Evolutionary conservation across 148 eudicot genomes (phyloP).

Genomic region (Silene latifolia): DNA sequence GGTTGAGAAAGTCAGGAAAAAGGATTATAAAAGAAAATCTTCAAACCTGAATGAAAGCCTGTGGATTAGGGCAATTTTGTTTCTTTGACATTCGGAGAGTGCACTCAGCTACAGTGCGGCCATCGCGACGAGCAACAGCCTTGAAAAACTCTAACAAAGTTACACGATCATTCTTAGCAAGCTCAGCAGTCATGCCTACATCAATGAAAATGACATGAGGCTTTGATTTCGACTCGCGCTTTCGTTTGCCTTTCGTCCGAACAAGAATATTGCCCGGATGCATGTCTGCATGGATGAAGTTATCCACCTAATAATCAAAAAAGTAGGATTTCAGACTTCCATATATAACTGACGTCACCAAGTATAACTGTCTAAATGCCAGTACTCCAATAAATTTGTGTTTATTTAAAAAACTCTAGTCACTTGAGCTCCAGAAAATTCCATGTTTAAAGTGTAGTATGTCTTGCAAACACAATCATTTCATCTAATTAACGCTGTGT

Average conservation of each 20-base stretch:
- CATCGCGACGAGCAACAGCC: conserved; percentile 91
- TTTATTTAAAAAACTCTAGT: background rate
- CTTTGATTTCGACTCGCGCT: conserved; percentile 55
- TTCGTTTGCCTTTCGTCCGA: conserved; percentile 50
- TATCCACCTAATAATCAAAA: conserved; percentile 63
- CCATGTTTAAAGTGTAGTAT: background rate
- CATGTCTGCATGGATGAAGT: conserved; percentile 99
- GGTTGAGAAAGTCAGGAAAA: background rate
- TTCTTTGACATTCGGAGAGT: conserved; percentile 77
- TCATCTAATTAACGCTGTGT: too few species aligned
- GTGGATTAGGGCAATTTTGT: conserved; percentile 91
- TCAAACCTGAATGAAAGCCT: conserved; percentile 68
- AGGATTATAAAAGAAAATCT: background rate
- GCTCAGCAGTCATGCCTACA: conserved; percentile 99
- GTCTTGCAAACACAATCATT: too few species aligned
- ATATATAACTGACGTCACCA: background rate
- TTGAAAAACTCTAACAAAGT: conserved; percentile 84
- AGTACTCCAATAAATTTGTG: background rate
- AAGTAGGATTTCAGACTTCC: background rate
- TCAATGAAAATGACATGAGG: conserved; percentile 92
- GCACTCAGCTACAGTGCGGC: conserved; percentile 80
- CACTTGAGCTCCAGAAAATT: background rate
- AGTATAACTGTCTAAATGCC: background rate
- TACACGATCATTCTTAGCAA: conserved; percentile 63
- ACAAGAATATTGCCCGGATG: conserved; percentile 99